Conservation (phyloP, 192 early-diverging fungal species). For the Umbelopsis sp. region DNA sequence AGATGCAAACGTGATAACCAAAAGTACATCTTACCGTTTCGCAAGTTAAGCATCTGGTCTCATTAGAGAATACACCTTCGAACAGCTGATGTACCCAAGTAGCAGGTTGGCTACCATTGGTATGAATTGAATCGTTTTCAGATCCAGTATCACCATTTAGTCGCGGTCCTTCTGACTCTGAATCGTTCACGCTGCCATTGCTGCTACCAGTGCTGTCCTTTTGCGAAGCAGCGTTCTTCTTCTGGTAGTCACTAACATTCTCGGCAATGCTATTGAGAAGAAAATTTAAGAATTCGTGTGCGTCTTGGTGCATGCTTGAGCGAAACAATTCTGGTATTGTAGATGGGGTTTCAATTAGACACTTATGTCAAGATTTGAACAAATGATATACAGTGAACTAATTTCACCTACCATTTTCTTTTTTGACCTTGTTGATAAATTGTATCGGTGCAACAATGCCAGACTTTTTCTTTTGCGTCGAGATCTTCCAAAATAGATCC, state of each 20-base stretch:
- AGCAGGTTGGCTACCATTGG: constrained; percentile 19
- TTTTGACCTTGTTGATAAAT: constrained; percentile 89
- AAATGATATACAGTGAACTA: background rate
- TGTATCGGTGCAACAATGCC: constrained; percentile 82
- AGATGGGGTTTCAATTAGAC: background rate
- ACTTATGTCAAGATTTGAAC: background rate
- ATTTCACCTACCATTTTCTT: constrained; percentile 79
- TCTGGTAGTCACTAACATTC: constrained; percentile 68
- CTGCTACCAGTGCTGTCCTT: constrained; percentile 14
- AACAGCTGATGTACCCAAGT: constrained; percentile 97
- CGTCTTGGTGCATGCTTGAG: constrained; percentile 95
- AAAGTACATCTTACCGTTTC: constrained; percentile 67
- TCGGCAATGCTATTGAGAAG: constrained; percentile 91
- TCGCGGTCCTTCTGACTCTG: constrained; percentile 1
- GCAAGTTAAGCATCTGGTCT: constrained; percentile 96
- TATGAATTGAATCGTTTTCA: constrained; percentile 17
- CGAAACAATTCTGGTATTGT: constrained; percentile 80
- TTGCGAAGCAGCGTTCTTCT: constrained; percentile 44
- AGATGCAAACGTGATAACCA: background rate
- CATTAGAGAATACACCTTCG: constrained; percentile 93
- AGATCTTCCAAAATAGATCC: constrained; percentile 84
- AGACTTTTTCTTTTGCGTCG: constrained; percentile 79
- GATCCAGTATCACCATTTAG: background rate
- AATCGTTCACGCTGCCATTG: constrained; percentile 13
- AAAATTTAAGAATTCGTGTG: constrained; percentile 98